A percentile compares a stretch with the other conserved stretches of the same genome.
Conservation (phyloP, 139 green algal genomes). For the Microglena sp. region DNA sequence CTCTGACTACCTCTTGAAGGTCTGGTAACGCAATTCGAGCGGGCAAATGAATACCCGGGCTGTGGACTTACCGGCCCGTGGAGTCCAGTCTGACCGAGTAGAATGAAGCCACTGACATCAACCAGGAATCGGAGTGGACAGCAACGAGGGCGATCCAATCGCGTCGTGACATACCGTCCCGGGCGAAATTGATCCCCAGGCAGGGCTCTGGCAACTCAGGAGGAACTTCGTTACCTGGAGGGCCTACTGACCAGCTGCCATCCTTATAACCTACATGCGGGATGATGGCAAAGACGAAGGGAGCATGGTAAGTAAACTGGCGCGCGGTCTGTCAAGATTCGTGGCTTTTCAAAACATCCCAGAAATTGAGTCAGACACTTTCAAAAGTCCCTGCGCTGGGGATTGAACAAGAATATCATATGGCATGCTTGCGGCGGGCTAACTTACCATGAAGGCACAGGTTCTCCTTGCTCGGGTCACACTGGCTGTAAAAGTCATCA, state of each 20-base stretch:
- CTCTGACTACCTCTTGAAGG: too few relatives aligned
- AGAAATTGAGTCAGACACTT: too few relatives aligned
- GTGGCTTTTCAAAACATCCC: too few relatives aligned
- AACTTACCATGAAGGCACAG: conserved; percentile 88
- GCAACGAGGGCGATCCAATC: conserved; percentile 96
- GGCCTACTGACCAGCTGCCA: conserved; percentile 77
- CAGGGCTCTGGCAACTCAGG: conserved; percentile 95
- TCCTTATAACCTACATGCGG: conserved; percentile 44
- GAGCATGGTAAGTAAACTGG: neutral
- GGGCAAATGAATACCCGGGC: too few relatives aligned
- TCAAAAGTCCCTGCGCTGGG: too few relatives aligned
- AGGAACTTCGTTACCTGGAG: conserved; percentile 93
- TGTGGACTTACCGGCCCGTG: conserved; percentile 57
- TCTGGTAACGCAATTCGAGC: too few relatives aligned
- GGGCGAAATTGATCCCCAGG: conserved; percentile 95
- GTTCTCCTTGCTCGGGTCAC: conserved; percentile 90
- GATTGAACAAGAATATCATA: neutral
- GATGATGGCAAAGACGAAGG: too few relatives aligned
- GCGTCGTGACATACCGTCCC: conserved; percentile 81
- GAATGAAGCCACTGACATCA: conserved; percentile 91
- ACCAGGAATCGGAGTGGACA: conserved; percentile 94
- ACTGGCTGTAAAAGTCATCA: conserved; percentile 67
- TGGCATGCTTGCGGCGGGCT: neutral
- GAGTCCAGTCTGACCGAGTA: conserved; percentile 86
- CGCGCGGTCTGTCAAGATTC: too few relatives aligned